phyloP scores from a whole-genome alignment of 2,329 filamentous ascomycete species.

The Trichoderma semiorbis region DNA sequence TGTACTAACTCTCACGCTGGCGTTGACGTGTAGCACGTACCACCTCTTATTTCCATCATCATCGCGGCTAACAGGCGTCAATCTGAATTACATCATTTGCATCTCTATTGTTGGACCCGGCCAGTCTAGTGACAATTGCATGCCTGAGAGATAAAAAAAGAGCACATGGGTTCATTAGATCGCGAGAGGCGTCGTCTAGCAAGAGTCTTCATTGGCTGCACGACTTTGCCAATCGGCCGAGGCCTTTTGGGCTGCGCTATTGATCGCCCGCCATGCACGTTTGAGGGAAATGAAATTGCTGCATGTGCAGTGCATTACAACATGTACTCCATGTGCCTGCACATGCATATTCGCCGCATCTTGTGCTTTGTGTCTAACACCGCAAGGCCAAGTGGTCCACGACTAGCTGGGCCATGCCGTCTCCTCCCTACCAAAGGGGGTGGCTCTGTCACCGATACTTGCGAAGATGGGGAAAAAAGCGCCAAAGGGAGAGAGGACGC shows the following conservation, averaged over 20 bases:
- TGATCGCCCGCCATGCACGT: slow-evolving; percentile 11
- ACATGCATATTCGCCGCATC: neutral
- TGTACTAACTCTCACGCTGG: neutral
- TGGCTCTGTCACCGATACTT: neutral
- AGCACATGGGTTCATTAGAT: neutral
- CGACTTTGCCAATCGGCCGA: slow-evolving; percentile 5
- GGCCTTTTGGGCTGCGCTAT: slow-evolving; percentile 11
- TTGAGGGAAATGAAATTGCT: slow-evolving; percentile 16
- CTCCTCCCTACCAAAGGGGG: neutral
- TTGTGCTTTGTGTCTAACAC: neutral
- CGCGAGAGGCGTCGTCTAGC: slow-evolving; percentile 4
- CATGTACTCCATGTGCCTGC: neutral
- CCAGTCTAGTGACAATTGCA: slow-evolving; percentile 12
- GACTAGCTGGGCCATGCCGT: neutral
- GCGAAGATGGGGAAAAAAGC: neutral
- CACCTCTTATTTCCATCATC: slow-evolving; percentile 13
- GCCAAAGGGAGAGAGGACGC: neutral
- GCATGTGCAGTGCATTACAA: slow-evolving; percentile 4
- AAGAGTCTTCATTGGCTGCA: slow-evolving; percentile 4
- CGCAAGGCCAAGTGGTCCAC: neutral
- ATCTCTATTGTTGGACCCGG: slow-evolving; percentile 16
- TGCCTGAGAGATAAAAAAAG: neutral
- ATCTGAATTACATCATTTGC: slow-evolving; percentile 16
- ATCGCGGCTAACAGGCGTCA: slow-evolving; percentile 16
- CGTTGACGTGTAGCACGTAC: slow-evolving; percentile 10